These are phyloP conservation scores for Sugiyamaella grinbergsii DNA, from an alignment of 1,139 yeast genomes.

Conservation along the genomic window DNA sequence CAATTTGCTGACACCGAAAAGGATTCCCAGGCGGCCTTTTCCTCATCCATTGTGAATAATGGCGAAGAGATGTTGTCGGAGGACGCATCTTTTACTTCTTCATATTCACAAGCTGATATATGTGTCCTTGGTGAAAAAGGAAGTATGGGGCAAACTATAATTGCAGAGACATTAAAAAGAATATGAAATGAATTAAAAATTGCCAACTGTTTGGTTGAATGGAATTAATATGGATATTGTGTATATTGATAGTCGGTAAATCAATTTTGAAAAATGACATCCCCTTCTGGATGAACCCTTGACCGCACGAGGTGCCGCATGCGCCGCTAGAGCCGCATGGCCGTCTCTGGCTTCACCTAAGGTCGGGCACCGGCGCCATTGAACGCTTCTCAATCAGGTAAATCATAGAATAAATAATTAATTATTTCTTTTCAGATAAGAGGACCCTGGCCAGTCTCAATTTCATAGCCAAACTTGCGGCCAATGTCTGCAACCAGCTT, in stretches of 20 bases:
- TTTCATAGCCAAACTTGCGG: constrained; percentile 60
- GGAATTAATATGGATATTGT: not conserved
- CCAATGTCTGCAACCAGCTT: constrained; percentile 53
- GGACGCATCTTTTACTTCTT: constrained; percentile 13
- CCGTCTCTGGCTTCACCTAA: too few relatives aligned
- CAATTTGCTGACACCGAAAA: not conserved
- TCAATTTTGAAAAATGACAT: constrained; percentile 3
- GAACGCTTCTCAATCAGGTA: too few relatives aligned
- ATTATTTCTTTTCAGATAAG: too few relatives aligned
- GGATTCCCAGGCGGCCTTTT: constrained; percentile 2
- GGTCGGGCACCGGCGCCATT: too few relatives aligned
- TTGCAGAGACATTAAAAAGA: not conserved
- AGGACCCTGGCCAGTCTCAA: constrained; percentile 26
- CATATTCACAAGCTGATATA: constrained; percentile 2
- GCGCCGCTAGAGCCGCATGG: not conserved
- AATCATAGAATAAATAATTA: constrained; percentile 5
- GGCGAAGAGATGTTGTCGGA: constrained; percentile 10
- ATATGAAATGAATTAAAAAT: not conserved
- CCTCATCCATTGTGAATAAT: constrained; percentile 17
- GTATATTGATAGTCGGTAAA: not conserved
- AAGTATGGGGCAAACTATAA: not conserved
- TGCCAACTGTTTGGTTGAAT: not conserved
- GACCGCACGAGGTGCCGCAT: not conserved
- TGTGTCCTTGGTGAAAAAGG: not conserved
- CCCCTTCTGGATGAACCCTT: constrained; percentile 3